Percentiles rank a stretch among this genome's conserved stretches.
These are phyloP conservation scores for Scutellaria barbata DNA, from an alignment of 257 asterid genomes.

Conservation along the genomic window DNA sequence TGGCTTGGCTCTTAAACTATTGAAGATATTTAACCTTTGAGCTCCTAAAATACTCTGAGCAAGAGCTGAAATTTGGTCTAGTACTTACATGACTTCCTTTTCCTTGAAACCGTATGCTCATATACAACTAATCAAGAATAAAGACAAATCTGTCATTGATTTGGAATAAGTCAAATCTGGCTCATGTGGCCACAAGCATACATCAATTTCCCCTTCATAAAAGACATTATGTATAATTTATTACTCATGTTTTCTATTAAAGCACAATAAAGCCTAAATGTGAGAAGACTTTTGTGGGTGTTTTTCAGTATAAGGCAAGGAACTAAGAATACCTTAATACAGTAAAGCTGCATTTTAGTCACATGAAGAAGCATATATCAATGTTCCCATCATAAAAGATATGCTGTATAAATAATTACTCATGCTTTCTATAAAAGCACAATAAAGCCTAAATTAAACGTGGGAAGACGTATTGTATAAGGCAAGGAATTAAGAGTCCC, in stretches of 20 bases:
- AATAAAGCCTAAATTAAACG: neutral
- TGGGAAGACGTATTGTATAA: neutral
- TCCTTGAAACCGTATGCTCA: neutral
- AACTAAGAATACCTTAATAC: neutral
- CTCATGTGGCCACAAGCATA: neutral
- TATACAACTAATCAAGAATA: neutral
- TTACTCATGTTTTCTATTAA: neutral
- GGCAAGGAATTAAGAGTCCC: neutral
- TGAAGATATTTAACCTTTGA: neutral
- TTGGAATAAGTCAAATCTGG: neutral
- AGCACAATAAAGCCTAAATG: neutral
- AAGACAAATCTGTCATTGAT: neutral
- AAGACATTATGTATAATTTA: neutral
- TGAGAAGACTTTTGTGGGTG: neutral
- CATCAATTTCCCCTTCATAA: neutral
- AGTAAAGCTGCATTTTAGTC: constrained; percentile 15
- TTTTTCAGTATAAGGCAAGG: neutral
- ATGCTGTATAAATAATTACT: neutral
- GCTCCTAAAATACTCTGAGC: neutral
- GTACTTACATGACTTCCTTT: neutral
- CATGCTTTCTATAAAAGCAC: neutral
- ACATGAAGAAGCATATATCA: neutral
- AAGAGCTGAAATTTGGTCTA: constrained; percentile 1
- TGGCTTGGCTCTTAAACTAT: constrained; percentile 1
- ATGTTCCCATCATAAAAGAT: neutral